Percentiles rank a stretch among this genome's conserved stretches.
Conservation (phyloP, 139 green algal genomes). For the Chlorella sp. region DNA sequence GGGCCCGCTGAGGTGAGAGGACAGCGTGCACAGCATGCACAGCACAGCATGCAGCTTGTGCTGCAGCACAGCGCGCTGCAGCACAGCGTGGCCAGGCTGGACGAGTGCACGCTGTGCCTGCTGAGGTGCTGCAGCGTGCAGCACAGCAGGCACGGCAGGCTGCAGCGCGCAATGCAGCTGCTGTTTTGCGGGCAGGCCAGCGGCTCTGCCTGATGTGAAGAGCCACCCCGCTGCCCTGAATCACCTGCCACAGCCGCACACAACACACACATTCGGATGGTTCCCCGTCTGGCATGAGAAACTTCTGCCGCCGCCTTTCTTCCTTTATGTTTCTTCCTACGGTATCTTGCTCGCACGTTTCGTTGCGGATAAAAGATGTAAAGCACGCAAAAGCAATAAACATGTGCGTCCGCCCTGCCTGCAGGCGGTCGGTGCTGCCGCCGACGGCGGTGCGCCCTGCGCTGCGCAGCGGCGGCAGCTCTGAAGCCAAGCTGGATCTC, state of each 20-base stretch:
- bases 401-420: neutral
- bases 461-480: conserved; percentile 14
- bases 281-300: too few species aligned
- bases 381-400: neutral
- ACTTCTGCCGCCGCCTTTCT: too few species aligned
- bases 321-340: too few species aligned
- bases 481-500: neutral
- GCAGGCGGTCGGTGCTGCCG: conserved; percentile 19
- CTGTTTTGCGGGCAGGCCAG: neutral
- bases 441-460: conserved; percentile 20
- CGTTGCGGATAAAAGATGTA: too few species aligned
- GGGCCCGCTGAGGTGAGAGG: neutral
- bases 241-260: neutral
- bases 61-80: neutral
- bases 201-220: neutral
- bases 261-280: too few species aligned
- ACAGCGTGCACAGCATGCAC: too few species aligned
- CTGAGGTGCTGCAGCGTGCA: too few species aligned
- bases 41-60: neutral
- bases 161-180: too few species aligned
- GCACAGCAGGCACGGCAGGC: too few species aligned
- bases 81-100: neutral
- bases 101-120: conserved; percentile 4
- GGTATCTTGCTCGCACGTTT: too few species aligned
- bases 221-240: neutral